Conservation (phyloP, 2,329 filamentous ascomycete species). For the Phoma herbarum region DNA sequence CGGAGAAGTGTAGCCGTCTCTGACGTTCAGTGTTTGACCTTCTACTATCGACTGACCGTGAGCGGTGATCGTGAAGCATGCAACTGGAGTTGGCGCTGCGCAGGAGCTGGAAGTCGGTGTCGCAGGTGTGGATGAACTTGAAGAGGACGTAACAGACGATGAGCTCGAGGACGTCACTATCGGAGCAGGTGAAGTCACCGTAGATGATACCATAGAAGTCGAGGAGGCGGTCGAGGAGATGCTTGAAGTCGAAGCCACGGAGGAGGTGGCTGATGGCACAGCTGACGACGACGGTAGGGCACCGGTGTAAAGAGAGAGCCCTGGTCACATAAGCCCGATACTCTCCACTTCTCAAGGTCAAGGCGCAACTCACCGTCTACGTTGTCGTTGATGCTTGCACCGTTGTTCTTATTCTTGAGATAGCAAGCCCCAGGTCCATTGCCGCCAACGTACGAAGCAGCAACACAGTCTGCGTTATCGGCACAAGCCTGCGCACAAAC, state of each 20-base stretch:
- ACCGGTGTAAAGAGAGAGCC: not conserved
- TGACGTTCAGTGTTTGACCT: not conserved
- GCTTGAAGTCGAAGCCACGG: too few species aligned
- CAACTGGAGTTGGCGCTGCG: not conserved
- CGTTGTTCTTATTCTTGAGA: not conserved
- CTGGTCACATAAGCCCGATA: not conserved
- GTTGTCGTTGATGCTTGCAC: not conserved
- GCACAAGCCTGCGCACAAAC: not conserved
- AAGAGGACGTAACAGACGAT: too few species aligned
- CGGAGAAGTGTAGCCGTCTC: not conserved
- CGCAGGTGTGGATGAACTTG: not conserved
- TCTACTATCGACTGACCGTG: not conserved
- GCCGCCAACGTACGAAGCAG: not conserved
- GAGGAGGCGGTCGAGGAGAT: too few species aligned
- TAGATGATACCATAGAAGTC: too few species aligned
- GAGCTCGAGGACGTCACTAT: too few species aligned
- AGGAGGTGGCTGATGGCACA: too few species aligned
- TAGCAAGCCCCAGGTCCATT: not conserved
- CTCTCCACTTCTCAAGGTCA: too few species aligned
- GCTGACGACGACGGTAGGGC: too few species aligned
- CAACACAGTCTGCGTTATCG: not conserved
- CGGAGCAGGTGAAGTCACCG: too few species aligned
- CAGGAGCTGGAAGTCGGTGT: too few species aligned
- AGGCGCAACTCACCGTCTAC: not conserved
- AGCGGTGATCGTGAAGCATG: not conserved